Percentiles rank a stretch among this genome's conserved stretches.
phyloP scores from a whole-genome alignment of 805 yeast species.

The Metschnikowia reukaufii region DNA sequence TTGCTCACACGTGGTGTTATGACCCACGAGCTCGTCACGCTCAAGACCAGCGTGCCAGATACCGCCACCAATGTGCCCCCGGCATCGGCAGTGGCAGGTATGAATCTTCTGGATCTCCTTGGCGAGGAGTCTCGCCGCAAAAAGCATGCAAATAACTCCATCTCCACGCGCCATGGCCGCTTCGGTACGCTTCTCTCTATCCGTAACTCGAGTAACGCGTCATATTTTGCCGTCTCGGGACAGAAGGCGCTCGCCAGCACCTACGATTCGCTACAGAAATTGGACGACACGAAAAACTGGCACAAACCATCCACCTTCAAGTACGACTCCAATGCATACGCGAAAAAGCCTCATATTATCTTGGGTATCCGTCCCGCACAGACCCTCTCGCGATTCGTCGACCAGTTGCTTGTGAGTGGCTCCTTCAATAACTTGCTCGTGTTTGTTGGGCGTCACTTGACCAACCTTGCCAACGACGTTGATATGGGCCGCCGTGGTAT shows the following conservation, averaged over 20 bases:
- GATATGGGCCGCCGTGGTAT: conserved; percentile 25
- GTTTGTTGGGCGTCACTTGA: conserved; percentile 41
- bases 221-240: conserved; percentile 68
- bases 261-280: conserved; percentile 54
- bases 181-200: conserved; percentile 86
- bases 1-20: conserved; percentile 57
- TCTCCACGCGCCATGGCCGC: conserved; percentile 79
- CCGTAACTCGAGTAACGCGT: conserved; percentile 53
- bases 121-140: conserved; percentile 59
- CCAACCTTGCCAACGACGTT: conserved; percentile 17
- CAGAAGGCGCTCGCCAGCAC: conserved; percentile 59
- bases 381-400: conserved; percentile 48
- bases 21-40: conserved; percentile 7
- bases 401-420: conserved; percentile 61
- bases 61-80: conserved; percentile 18
- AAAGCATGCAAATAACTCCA: conserved; percentile 45
- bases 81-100: conserved; percentile 33
- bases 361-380: conserved; percentile 28
- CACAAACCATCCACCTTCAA: conserved; percentile 39
- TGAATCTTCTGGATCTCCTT: conserved; percentile 52
- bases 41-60: conserved; percentile 1
- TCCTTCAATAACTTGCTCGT: conserved; percentile 68
- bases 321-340: conserved; percentile 43
- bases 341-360: conserved; percentile 26
- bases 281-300: conserved; percentile 74